phyloP scores from a whole-genome alignment of 176 grass and related monocot species.

The Alopecurus myosuroides region DNA sequence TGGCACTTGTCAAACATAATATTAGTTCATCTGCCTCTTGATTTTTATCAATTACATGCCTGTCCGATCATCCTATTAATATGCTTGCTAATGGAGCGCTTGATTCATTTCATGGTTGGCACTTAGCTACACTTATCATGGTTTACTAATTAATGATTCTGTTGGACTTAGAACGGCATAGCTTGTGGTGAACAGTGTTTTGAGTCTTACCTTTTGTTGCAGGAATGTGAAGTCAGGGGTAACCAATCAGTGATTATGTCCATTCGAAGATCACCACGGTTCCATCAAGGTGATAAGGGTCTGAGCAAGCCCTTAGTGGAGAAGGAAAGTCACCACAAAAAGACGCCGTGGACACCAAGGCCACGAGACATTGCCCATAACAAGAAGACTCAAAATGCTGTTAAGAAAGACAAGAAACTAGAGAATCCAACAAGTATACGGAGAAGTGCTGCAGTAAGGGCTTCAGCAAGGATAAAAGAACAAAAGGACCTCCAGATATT shows the following conservation, averaged over 20 bases:
- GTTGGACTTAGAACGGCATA: neutral
- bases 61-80: neutral
- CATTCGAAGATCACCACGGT: slow-evolving; percentile 24
- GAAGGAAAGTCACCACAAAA: neutral
- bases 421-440: neutral
- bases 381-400: slow-evolving; percentile 3
- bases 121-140: neutral
- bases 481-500: neutral
- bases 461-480: neutral
- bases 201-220: slow-evolving; percentile 18
- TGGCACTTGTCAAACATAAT: neutral
- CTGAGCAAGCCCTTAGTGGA: neutral
- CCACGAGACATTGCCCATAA: neutral
- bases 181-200: neutral
- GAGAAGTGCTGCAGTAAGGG: slow-evolving; percentile 4
- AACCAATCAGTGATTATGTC: neutral
- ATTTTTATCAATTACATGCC: neutral
- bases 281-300: neutral
- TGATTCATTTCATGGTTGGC: neutral
- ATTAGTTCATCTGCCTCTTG: neutral
- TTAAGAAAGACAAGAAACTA: neutral
- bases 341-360: neutral
- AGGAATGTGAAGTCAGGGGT: slow-evolving; percentile 13
- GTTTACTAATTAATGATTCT: neutral
- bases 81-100: neutral